Conservation (phyloP, 495 filamentous ascomycete species). For the Xylona heveae region DNA sequence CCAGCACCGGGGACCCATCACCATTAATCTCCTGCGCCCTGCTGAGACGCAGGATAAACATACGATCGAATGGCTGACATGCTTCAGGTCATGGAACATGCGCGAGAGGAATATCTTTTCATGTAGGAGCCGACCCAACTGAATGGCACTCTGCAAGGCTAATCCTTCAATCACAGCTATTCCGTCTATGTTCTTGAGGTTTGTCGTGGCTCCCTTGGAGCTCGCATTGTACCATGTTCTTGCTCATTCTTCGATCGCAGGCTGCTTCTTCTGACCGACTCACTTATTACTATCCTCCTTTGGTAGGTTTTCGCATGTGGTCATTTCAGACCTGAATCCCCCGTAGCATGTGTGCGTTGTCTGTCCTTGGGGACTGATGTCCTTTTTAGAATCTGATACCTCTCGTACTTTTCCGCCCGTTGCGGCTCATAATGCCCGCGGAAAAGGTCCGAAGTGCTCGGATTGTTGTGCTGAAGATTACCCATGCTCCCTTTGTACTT, state of each 20-base stretch:
- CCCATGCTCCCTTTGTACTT: slow-evolving; percentile 40
- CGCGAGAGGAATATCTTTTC: slow-evolving; percentile 63
- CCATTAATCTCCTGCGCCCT: background rate
- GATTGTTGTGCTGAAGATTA: slow-evolving; percentile 57
- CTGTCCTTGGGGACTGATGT: slow-evolving; percentile 1
- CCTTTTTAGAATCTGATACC: slow-evolving; percentile 55
- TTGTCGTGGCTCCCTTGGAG: slow-evolving; percentile 5
- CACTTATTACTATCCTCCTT: slow-evolving; percentile 54
- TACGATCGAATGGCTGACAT: slow-evolving; percentile 4
- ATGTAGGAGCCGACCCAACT: slow-evolving; percentile 30
- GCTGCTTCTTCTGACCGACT: slow-evolving; percentile 57
- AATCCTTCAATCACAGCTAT: slow-evolving; percentile 13
- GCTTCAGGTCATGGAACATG: slow-evolving; percentile 34
- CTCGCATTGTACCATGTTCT: background rate
- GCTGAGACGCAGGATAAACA: background rate
- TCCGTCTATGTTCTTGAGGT: slow-evolving; percentile 54
- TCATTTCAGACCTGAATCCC: slow-evolving; percentile 2
- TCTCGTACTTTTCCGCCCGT: slow-evolving; percentile 59
- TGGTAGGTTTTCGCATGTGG: slow-evolving; percentile 20
- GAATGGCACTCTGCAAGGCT: slow-evolving; percentile 3
- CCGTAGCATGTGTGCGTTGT: background rate
- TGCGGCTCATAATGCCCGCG: slow-evolving; percentile 54
- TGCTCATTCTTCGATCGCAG: slow-evolving; percentile 7
- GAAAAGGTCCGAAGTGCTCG: slow-evolving; percentile 48
- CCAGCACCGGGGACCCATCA: background rate